A percentile compares a stretch with the other conserved stretches of the same genome.
phyloP scores from a whole-genome alignment of 192 early-diverging fungal genomes.

The Entomortierella chlamydospora region DNA sequence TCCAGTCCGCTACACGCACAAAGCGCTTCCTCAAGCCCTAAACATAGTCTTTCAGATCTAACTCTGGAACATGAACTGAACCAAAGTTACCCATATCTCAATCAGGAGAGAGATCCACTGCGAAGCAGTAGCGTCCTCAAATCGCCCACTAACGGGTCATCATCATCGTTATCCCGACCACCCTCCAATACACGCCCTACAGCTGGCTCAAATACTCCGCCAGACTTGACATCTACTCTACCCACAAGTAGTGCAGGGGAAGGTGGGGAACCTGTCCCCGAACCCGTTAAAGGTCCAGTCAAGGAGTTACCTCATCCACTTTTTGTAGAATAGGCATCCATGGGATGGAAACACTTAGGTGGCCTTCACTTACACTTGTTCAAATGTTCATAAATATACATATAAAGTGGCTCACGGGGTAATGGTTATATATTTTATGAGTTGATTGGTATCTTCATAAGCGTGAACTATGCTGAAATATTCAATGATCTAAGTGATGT shows the following conservation, averaged over 20 bases:
- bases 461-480: no score
- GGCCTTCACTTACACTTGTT: no score
- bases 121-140: not conserved
- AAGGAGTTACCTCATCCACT: conserved; percentile 49
- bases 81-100: conserved; percentile 14
- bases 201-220: not conserved
- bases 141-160: conserved; percentile 10
- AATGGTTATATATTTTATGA: no score
- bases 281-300: conserved; percentile 18
- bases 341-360: not conserved
- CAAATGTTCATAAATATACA: no score
- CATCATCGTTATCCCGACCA: conserved; percentile 1
- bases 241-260: conserved; percentile 2
- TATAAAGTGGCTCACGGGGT: no score
- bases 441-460: not conserved
- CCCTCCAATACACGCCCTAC: conserved; percentile 1
- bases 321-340: conserved; percentile 40
- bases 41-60: conserved; percentile 35
- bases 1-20: conserved; percentile 1
- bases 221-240: conserved; percentile 14
- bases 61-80: conserved; percentile 41
- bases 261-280: not conserved
- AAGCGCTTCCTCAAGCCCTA: conserved; percentile 29
- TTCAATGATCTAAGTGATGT: not conserved
- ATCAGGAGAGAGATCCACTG: conserved; percentile 12